Base-by-base conservation (phyloP, 345 rosid genomes). In the Trapa incisa region DNA sequence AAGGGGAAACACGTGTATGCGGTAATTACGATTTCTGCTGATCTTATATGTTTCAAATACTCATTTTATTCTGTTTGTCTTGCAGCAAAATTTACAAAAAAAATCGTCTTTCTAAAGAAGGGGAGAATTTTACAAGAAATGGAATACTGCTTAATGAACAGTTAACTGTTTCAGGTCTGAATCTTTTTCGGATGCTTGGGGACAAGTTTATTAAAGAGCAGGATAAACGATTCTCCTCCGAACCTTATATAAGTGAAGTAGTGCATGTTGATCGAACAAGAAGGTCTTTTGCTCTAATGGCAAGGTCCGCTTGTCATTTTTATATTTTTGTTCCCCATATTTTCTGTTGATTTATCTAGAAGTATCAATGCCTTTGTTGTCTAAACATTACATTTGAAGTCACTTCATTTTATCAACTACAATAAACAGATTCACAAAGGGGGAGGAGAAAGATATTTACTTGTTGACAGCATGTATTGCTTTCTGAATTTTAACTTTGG, bases 131-230 rank as follows among this genome's bases (percentile, higher is more conserved):
- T 5, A 12, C 5, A n/a, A 22, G 17, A 35, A 58, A 58, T 3
- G 38, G 37, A 61, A 60, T 61, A 8, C 22, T 43, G 54, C 29
- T 58, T 48, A 22, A 41, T 61, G 9, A 32, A 45, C 67, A 38
- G 43, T 52, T 43, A 3, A 68, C 61, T 35, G 33, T 32, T 41
- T 68, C 80, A 95, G 99, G 99, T 54, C 70, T 95, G 80, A 91
- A 87, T 77, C 96, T 95, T 67, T 88, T 96, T 57, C 84, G 96
- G 69, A 86, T 91, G 96, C 98, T 95, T 66, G 99, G 99, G 70
- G 99, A 89, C 81, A 95, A 95, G 67, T 95, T 86, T 79, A 76
- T 86, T 72, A 95, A 95, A 78, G 86, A 86, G 80, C 92, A 91
- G 81, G 99, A 95, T 62, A 70, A 75, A 11, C 86, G 98, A 41